Percentiles rank a stretch among this genome's conserved stretches.
Evolutionary conservation across 768 basidiomycete genomes (phyloP).

Genomic region (Cyclocybe cylindracea): DNA sequence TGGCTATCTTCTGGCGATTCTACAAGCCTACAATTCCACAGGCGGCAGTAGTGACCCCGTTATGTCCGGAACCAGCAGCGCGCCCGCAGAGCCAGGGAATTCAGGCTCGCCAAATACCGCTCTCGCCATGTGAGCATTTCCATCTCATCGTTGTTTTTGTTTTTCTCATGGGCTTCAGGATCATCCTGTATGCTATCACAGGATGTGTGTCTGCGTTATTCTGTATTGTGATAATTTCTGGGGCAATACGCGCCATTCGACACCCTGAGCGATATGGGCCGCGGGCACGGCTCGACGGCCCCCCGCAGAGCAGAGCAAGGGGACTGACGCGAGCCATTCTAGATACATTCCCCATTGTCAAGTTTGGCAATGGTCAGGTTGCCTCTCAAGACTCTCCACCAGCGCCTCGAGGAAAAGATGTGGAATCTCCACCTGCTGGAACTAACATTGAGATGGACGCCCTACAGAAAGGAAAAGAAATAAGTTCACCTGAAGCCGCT

Average conservation of each 20-base stretch:
- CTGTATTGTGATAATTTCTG: constrained; percentile 81
- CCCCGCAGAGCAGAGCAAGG: constrained; percentile 66
- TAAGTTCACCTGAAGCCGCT: constrained; percentile 5
- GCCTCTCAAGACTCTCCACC: background rate
- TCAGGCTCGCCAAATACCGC: constrained; percentile 45
- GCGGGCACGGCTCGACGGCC: constrained; percentile 45
- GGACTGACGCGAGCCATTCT: constrained; percentile 91
- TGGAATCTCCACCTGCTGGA: constrained; percentile 25
- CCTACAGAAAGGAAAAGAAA: constrained; percentile 13
- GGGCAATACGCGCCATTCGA: constrained; percentile 79
- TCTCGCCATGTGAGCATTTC: constrained; percentile 68
- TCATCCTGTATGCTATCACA: constrained; percentile 84
- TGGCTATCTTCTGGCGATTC: constrained; percentile 71
- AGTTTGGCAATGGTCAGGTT: constrained; percentile 54
- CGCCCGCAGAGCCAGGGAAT: constrained; percentile 15
- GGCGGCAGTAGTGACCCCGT: constrained; percentile 21
- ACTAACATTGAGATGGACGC: constrained; percentile 10
- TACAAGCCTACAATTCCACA: constrained; percentile 67
- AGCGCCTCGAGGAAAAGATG: constrained; percentile 19
- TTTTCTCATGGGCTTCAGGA: constrained; percentile 44
- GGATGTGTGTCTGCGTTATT: constrained; percentile 87
- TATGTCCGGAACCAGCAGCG: constrained; percentile 22
- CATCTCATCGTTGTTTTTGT: constrained; percentile 2
- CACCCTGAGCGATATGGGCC: constrained; percentile 94
- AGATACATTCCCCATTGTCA: constrained; percentile 94